These are phyloP conservation scores for Cystofilobasidium bisporidii DNA, from an alignment of 768 basidiomycete genomes.

Conservation along the genomic window DNA sequence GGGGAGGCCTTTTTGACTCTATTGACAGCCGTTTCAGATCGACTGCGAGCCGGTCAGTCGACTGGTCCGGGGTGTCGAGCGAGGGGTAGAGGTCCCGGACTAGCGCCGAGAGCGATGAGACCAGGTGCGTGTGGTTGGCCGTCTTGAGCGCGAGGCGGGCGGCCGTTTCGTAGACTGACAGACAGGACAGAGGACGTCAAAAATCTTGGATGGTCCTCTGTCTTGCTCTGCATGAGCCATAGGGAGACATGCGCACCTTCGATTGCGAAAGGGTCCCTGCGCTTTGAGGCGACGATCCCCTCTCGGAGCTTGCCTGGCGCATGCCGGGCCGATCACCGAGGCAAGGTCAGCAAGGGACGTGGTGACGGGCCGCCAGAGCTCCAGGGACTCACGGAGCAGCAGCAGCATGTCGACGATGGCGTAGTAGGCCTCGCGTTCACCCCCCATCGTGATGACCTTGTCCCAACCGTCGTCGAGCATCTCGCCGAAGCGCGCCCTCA, in stretches of 20 bases:
- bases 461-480: neutral
- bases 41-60: neutral
- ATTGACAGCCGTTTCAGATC: no score
- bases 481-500: neutral
- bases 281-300: constrained; percentile 13
- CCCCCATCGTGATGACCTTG: neutral
- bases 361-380: no score
- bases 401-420: constrained; percentile 18
- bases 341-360: no score
- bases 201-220: no score
- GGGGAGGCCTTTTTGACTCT: neutral
- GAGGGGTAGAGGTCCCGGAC: constrained; percentile 20
- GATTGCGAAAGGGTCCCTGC: constrained; percentile 10
- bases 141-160: constrained; percentile 12
- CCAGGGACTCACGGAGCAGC: constrained; percentile 13
- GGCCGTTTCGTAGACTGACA: constrained; percentile 23
- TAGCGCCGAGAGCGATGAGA: constrained; percentile 15
- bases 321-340: no score
- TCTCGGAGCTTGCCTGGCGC: constrained; percentile 26
- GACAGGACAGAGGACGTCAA: neutral
- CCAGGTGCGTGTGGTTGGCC: constrained; percentile 19
- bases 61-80: neutral
- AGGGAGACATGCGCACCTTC: constrained; percentile 8
- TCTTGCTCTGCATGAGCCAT: no score
- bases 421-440: constrained; percentile 21